Evolutionary conservation across 164 flowering plant species (phyloP).

Genomic region (Cinnamomum micranthum): DNA sequence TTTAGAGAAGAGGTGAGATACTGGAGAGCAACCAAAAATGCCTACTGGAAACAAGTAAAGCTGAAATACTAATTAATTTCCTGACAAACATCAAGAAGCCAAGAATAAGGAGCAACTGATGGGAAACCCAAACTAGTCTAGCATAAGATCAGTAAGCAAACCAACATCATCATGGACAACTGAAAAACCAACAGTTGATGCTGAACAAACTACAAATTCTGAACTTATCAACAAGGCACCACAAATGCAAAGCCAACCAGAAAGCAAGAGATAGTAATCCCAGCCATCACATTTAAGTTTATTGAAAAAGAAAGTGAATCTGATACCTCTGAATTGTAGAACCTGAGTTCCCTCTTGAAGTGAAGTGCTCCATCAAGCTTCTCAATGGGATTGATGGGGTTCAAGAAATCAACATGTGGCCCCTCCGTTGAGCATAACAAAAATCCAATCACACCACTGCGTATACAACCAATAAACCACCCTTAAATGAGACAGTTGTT

Average conservation of each 20-base stretch:
- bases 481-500: background rate
- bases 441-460: conserved; percentile 95
- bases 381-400: conserved; percentile 95
- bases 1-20: too few species aligned
- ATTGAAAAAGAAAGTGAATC: background rate
- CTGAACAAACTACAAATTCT: background rate
- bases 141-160: too few species aligned
- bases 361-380: conserved; percentile 63
- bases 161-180: background rate
- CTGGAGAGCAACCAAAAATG: too few species aligned
- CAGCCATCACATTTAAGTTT: background rate
- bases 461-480: background rate
- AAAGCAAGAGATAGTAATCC: background rate
- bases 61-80: too few species aligned
- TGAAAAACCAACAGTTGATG: background rate
- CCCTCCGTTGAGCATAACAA: conserved; percentile 88
- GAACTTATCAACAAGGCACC: background rate
- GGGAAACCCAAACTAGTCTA: too few species aligned
- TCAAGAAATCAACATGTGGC: conserved; percentile 68
- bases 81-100: too few species aligned
- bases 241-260: background rate
- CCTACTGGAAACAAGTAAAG: too few species aligned
- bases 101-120: too few species aligned
- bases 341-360: conserved; percentile 66
- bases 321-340: conserved; percentile 86